These are phyloP conservation scores for Macrophomina pseudophaseolina DNA, from an alignment of 2,329 filamentous ascomycete genomes.

Conservation along the genomic window DNA sequence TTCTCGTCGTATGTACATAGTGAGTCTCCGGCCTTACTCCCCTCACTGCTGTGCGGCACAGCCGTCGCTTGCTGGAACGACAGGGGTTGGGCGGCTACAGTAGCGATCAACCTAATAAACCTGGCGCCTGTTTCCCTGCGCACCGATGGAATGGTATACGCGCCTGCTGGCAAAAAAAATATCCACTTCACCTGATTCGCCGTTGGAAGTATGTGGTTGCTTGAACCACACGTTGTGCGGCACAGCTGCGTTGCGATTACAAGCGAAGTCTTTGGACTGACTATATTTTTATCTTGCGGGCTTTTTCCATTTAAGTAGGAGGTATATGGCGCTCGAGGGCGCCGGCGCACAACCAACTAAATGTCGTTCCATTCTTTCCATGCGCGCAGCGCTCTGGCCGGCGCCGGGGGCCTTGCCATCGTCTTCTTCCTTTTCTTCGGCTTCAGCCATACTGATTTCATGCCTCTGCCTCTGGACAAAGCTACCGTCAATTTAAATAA, in stretches of 20 bases:
- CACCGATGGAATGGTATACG: too few relatives aligned
- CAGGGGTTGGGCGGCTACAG: neutral
- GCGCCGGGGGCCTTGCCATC: neutral
- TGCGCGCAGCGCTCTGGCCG: neutral
- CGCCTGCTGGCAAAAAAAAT: too few relatives aligned
- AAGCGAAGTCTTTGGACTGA: too few relatives aligned
- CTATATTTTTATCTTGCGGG: neutral
- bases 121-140: too few relatives aligned
- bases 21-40: neutral
- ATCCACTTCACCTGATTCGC: too few relatives aligned
- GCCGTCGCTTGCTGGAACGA: neutral
- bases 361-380: neutral
- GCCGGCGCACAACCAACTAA: neutral
- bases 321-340: neutral
- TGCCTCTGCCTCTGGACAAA: neutral
- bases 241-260: too few relatives aligned
- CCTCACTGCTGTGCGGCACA: neutral
- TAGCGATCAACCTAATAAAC: neutral
- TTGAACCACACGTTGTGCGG: too few relatives aligned
- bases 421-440: neutral
- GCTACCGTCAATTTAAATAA: neutral
- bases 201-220: too few relatives aligned
- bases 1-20: too few relatives aligned
- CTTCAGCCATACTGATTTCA: neutral
- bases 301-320: neutral